These are phyloP conservation scores for Podaxis sp. DNA, from an alignment of 768 basidiomycete genomes.

Conservation along the genomic window DNA sequence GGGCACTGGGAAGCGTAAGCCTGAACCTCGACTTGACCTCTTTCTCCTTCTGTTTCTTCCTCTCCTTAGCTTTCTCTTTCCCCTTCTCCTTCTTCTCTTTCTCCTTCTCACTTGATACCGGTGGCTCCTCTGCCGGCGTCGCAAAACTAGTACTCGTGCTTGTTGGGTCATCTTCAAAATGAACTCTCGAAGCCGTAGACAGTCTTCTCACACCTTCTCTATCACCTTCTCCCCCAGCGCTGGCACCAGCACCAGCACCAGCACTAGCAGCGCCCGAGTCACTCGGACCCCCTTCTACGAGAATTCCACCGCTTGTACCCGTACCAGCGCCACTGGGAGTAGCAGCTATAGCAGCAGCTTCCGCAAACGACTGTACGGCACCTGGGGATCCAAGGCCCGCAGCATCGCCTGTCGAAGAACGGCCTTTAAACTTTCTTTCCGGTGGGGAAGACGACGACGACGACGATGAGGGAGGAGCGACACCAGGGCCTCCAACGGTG, in stretches of 20 bases:
- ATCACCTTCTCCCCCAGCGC: background rate
- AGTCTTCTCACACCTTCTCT: background rate
- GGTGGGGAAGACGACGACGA: background rate
- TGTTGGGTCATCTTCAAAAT: slow-evolving; percentile 7
- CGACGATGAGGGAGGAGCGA: background rate
- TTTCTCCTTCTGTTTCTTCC: background rate
- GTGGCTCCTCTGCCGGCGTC: background rate
- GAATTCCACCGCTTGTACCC: background rate
- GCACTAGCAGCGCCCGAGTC: background rate
- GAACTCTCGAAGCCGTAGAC: slow-evolving; percentile 14
- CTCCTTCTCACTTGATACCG: background rate
- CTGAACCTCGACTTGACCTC: slow-evolving; percentile 4
- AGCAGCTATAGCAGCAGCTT: slow-evolving; percentile 11
- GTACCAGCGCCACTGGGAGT: background rate
- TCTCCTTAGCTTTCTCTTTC: background rate
- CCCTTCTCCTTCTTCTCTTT: background rate
- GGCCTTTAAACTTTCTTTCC: slow-evolving; percentile 1
- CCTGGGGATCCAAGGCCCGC: slow-evolving; percentile 1
- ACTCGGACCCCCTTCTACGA: background rate
- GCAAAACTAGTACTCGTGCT: background rate
- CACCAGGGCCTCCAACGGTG: background rate
- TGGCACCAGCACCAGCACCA: background rate
- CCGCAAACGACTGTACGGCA: slow-evolving; percentile 10
- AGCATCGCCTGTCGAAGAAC: slow-evolving; percentile 6
- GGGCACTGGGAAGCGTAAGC: slow-evolving; percentile 10